Percentiles rank a stretch among this genome's conserved stretches.
Conservation (phyloP, 1,284 basidiomycete species). For the Coniferiporia weirii region DNA sequence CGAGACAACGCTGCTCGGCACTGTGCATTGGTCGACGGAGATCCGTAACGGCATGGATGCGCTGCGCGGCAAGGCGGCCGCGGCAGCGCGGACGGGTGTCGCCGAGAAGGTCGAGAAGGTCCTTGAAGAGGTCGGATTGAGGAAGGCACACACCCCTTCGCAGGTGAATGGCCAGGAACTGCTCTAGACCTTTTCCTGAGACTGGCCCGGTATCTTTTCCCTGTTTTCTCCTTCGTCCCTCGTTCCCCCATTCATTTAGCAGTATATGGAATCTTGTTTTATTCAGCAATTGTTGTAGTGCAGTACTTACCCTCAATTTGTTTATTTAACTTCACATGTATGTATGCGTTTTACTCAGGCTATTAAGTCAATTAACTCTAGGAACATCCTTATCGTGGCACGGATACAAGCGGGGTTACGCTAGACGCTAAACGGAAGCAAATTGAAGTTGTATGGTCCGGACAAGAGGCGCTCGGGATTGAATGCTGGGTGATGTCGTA, state of each 20-base stretch:
- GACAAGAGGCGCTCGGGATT: no score
- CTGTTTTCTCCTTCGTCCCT: no score
- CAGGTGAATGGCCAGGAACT: not conserved
- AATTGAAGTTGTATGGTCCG: no score
- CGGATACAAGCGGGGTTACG: no score
- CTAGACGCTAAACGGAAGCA: no score
- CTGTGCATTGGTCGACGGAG: not conserved
- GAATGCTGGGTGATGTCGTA: not conserved
- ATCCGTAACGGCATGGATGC: slow-evolving; percentile 9
- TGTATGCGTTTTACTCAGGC: not conserved
- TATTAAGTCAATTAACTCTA: no score
- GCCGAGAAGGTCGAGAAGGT: not conserved
- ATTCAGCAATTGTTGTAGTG: no score
- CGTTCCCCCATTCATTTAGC: no score
- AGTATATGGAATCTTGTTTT: no score
- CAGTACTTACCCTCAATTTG: not conserved
- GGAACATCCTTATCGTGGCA: no score
- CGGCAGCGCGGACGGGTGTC: not conserved
- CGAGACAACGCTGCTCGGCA: slow-evolving; percentile 7
- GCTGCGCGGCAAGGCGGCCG: not conserved
- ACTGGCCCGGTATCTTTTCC: no score
- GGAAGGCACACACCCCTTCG: not conserved
- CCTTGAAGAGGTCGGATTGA: not conserved
- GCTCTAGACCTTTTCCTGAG: no score
- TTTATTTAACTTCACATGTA: not conserved